These are phyloP conservation scores for Puccinia sorghi DNA, from an alignment of 1,284 basidiomycete genomes.

Conservation along the genomic window DNA sequence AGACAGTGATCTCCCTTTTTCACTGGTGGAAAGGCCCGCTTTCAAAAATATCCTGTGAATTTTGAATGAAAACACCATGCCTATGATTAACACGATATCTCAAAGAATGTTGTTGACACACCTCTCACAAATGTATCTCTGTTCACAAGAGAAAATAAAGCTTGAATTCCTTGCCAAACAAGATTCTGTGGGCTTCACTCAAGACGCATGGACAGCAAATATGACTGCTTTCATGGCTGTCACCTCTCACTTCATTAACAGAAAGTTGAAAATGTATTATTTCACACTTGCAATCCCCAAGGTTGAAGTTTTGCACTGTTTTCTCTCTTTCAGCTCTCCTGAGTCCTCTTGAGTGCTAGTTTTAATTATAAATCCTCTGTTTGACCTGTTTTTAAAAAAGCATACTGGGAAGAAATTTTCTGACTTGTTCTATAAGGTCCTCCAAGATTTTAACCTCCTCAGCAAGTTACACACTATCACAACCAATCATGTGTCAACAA, in stretches of 20 bases:
- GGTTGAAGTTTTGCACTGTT: neutral
- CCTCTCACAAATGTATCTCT: neutral
- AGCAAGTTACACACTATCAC: neutral
- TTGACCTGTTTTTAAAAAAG: neutral
- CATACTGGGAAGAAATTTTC: neutral
- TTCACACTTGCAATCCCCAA: neutral
- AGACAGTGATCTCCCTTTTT: neutral
- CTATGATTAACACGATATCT: neutral
- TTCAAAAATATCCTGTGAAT: neutral
- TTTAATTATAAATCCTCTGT: neutral
- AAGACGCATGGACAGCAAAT: constrained; percentile 8
- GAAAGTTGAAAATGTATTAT: neutral
- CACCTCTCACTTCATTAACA: neutral
- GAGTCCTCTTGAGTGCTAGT: too few relatives aligned
- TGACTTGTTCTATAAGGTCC: neutral
- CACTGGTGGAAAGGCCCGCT: neutral
- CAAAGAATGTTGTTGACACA: neutral
- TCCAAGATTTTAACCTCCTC: neutral
- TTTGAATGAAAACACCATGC: neutral
- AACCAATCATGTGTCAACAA: neutral
- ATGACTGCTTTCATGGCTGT: neutral
- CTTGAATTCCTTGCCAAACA: constrained; percentile 1
- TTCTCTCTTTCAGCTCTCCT: neutral
- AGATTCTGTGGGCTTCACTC: neutral
- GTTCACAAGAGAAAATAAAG: neutral